Evolutionary conservation across 176 grass and related monocot genomes (phyloP).

Genomic region (Rhipidocladum racemiflorum): DNA sequence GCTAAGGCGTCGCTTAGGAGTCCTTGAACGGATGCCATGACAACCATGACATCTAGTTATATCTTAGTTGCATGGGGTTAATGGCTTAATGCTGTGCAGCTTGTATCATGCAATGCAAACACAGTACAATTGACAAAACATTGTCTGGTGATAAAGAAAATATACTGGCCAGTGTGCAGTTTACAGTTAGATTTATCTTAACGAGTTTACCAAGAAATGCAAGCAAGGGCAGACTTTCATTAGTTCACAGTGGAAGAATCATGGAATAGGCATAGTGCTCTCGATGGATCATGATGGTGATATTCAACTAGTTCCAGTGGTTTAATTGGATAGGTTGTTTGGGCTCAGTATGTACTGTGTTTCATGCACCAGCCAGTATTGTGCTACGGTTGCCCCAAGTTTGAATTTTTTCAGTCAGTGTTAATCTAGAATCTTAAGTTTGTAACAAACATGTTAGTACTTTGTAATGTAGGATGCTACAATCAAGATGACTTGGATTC

Average conservation of each 20-base stretch:
- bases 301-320: conserved; percentile 8
- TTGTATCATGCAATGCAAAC: not conserved
- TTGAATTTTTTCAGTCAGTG: not conserved
- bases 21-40: too few relatives aligned
- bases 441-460: not conserved
- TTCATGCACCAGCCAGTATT: not conserved
- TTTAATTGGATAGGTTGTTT: not conserved
- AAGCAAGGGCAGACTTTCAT: not conserved
- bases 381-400: not conserved
- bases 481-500: not conserved
- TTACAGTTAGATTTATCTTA: not conserved
- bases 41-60: not conserved
- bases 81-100: not conserved
- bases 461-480: conserved; percentile 2
- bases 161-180: not conserved
- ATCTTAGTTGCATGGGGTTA: conserved; percentile 14
- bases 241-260: conserved; percentile 27
- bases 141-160: not conserved
- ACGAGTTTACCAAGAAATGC: conserved; percentile 3
- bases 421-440: conserved; percentile 2
- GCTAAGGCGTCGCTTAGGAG: too few relatives aligned
- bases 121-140: not conserved
- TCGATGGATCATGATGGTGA: conserved; percentile 16
- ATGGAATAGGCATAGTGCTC: conserved; percentile 21
- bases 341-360: not conserved